Percentiles rank a stretch among this genome's conserved stretches.
These are phyloP conservation scores for Dactylorhiza incarnata DNA, from an alignment of 106 monocot species.

Conservation along the genomic window DNA sequence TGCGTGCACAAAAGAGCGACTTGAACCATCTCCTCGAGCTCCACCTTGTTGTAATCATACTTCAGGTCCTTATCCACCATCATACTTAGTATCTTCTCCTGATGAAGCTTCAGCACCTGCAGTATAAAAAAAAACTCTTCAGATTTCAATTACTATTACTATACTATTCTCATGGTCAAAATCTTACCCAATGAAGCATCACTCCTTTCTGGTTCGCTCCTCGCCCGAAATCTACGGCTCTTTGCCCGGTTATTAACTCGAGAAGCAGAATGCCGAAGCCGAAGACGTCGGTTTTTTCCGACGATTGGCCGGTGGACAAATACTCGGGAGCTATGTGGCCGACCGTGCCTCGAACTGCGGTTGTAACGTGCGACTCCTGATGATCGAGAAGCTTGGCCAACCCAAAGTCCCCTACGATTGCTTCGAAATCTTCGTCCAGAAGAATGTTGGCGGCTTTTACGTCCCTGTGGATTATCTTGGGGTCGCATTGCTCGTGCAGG, in stretches of 20 bases:
- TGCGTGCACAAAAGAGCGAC: slow-evolving; percentile 90
- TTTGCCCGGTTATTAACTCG: slow-evolving; percentile 90
- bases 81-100: slow-evolving; percentile 55
- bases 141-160: background rate
- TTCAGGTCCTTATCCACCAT: slow-evolving; percentile 90
- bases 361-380: slow-evolving; percentile 87
- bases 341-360: slow-evolving; percentile 92
- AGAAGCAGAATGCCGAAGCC: slow-evolving; percentile 85
- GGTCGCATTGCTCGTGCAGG: slow-evolving; percentile 94
- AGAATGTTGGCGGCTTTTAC: slow-evolving; percentile 96
- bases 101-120: slow-evolving; percentile 87
- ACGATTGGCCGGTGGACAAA: slow-evolving; percentile 91
- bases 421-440: slow-evolving; percentile 87
- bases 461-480: slow-evolving; percentile 90
- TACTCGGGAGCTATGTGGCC: slow-evolving; percentile 97
- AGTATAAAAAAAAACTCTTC: background rate
- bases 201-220: slow-evolving; percentile 72
- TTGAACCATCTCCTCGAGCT: slow-evolving; percentile 91
- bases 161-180: background rate
- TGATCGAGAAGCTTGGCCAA: slow-evolving; percentile 93
- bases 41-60: slow-evolving; percentile 53
- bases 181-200: slow-evolving; percentile 92
- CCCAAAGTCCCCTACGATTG: slow-evolving; percentile 91
- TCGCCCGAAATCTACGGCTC: slow-evolving; percentile 78
- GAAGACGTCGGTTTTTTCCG: slow-evolving; percentile 97